Evolutionary conservation across 2,329 filamentous ascomycete species (phyloP).

Genomic region (Colletotrichum tanaceti): DNA sequence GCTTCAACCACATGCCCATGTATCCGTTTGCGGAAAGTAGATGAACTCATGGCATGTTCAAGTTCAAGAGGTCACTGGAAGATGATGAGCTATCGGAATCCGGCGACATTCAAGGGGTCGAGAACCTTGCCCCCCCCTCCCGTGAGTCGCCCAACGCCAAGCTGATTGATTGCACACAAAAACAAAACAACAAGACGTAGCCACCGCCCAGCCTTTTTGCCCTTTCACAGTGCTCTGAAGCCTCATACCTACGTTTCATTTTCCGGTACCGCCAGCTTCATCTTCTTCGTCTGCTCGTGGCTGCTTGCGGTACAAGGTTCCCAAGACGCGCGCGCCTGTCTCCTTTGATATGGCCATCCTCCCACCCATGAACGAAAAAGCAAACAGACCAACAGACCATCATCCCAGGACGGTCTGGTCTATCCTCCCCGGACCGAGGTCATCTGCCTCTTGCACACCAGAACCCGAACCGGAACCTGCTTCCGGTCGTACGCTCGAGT

Average conservation of each 20-base stretch:
- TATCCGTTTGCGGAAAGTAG: constrained; percentile 27
- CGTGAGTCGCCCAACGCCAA: constrained; percentile 11
- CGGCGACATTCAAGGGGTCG: constrained; percentile 5
- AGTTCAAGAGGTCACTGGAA: background rate
- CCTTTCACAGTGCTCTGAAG: background rate
- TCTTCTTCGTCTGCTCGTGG: background rate
- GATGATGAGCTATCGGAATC: constrained; percentile 1
- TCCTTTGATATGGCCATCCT: background rate
- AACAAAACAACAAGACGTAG: background rate
- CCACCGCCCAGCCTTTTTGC: background rate
- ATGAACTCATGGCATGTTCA: constrained; percentile 1
- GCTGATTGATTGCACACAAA: background rate
- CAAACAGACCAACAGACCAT: background rate
- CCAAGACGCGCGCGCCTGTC: background rate
- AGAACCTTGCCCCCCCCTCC: background rate
- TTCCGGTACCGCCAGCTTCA: constrained; percentile 5
- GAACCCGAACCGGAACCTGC: constrained; percentile 18
- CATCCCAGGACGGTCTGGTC: background rate
- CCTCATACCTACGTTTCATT: background rate
- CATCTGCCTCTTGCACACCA: background rate
- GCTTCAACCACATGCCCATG: background rate
- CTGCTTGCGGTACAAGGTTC: constrained; percentile 22
- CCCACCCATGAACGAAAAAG: background rate
- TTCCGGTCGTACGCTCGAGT: constrained; percentile 2
- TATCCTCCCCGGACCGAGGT: constrained; percentile 17